Evolutionary conservation across 495 filamentous ascomycete genomes (phyloP).

Genomic region (Pseudoneurospora amorphoporcata): DNA sequence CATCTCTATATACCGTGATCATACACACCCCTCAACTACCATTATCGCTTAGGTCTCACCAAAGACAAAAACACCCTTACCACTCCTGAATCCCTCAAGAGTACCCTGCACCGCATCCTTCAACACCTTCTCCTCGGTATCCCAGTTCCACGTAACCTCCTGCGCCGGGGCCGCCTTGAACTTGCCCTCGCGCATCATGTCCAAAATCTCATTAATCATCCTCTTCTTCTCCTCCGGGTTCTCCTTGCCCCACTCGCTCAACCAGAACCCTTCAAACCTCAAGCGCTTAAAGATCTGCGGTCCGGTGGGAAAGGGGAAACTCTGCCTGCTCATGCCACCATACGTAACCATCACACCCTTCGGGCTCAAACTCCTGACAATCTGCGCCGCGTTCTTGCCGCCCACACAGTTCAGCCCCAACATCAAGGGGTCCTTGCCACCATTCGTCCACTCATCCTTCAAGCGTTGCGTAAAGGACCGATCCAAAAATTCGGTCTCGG

Average conservation of each 20-base stretch:
- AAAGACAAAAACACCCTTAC: conserved; percentile 87
- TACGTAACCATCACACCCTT: conserved; percentile 81
- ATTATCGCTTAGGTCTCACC: conserved; percentile 25
- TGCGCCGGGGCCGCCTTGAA: conserved; percentile 76
- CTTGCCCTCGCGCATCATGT: conserved; percentile 58
- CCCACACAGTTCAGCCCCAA: conserved; percentile 91
- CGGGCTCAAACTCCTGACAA: conserved; percentile 57
- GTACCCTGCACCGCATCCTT: conserved; percentile 69
- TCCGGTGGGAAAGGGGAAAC: conserved; percentile 63
- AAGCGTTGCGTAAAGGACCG: conserved; percentile 52
- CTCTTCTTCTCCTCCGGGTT: conserved; percentile 62
- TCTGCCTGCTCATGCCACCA: conserved; percentile 86
- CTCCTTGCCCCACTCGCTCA: conserved; percentile 75
- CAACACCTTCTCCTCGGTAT: conserved; percentile 58
- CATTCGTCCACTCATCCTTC: conserved; percentile 54
- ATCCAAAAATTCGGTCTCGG: conserved; percentile 56
- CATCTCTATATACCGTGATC: neutral
- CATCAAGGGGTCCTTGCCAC: conserved; percentile 55
- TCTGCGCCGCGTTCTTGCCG: conserved; percentile 63
- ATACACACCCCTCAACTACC: neutral
- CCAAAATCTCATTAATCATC: conserved; percentile 73
- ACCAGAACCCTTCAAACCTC: conserved; percentile 85
- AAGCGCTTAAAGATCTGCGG: conserved; percentile 87
- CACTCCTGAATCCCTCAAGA: conserved; percentile 66
- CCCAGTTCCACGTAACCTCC: conserved; percentile 69